phyloP scores from a whole-genome alignment of 225 moss, liverwort and hornwort genomes.

The Polytrichum formosum region DNA sequence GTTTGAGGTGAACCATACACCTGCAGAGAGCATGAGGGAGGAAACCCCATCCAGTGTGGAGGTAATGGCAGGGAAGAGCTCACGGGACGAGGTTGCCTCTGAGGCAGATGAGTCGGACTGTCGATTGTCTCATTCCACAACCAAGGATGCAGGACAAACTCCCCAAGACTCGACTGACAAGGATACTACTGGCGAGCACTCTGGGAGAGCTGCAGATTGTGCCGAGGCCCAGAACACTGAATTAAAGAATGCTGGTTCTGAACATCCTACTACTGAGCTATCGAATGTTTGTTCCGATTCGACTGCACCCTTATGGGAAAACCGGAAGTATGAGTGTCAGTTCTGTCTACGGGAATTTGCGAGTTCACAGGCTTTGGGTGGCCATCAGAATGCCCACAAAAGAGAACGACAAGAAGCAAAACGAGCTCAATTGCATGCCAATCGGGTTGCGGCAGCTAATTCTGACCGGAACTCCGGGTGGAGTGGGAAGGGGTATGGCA shows the following conservation, averaged over 20 bases:
- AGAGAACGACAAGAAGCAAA: conserved; percentile 89
- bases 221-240: conserved; percentile 13
- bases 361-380: conserved; percentile 94
- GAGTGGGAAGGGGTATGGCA: conserved; percentile 43
- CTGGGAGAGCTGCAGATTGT: conserved; percentile 15
- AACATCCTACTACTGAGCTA: conserved; percentile 46
- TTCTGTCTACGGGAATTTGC: conserved; percentile 83
- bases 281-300: conserved; percentile 55
- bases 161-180: conserved; percentile 1
- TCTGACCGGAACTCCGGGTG: conserved; percentile 54
- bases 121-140: conserved; percentile 17
- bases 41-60: conserved; percentile 12
- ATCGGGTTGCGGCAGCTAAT: conserved; percentile 61
- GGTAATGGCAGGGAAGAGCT: neutral
- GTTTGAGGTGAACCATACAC: conserved; percentile 59
- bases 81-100: neutral
- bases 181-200: conserved; percentile 15
- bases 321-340: conserved; percentile 94
- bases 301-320: conserved; percentile 59
- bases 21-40: conserved; percentile 25
- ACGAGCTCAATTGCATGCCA: conserved; percentile 88
- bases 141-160: conserved; percentile 9
- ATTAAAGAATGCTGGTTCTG: conserved; percentile 18
- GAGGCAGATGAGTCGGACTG: conserved; percentile 23
- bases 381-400: conserved; percentile 97